Evolutionary conservation across 345 rosid species (phyloP).

Genomic region (Microcos paniculata): DNA sequence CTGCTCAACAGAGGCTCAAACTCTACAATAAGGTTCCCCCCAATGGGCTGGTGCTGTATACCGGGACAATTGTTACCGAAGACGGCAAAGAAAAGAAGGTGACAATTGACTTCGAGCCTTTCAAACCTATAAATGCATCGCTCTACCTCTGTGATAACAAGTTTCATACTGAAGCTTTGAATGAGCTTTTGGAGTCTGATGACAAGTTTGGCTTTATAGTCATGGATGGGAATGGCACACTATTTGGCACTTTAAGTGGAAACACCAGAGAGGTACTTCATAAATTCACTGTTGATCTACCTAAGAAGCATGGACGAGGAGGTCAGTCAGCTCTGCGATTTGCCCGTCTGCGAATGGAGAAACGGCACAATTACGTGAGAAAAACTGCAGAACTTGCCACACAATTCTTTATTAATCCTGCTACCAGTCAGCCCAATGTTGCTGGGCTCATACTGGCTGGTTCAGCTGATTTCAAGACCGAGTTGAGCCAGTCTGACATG

Average conservation of each 20-base stretch:
- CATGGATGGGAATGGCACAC: conserved; percentile 93
- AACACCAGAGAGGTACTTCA: conserved; percentile 91
- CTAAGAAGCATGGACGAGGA: conserved; percentile 97
- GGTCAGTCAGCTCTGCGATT: conserved; percentile 95
- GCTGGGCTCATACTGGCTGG: conserved; percentile 92
- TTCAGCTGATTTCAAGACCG: conserved; percentile 93
- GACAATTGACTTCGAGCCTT: conserved; percentile 89
- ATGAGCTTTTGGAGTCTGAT: conserved; percentile 85
- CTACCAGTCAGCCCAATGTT: conserved; percentile 94
- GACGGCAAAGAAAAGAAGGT: conserved; percentile 96
- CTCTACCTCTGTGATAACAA: conserved; percentile 87
- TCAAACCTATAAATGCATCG: conserved; percentile 89
- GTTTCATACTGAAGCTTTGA: conserved; percentile 85
- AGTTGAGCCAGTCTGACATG: conserved; percentile 92
- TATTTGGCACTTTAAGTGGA: conserved; percentile 90
- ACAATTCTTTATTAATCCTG: conserved; percentile 80
- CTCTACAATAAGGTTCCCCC: conserved; percentile 90
- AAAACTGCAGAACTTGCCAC: conserved; percentile 97
- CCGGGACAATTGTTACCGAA: conserved; percentile 77
- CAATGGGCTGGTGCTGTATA: conserved; percentile 86
- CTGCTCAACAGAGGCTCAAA: conserved; percentile 92
- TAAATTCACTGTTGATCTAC: conserved; percentile 85
- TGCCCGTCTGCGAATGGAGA: conserved; percentile 96
- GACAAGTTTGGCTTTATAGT: conserved; percentile 90
- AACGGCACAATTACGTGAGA: conserved; percentile 88